phyloP scores from a whole-genome alignment of 164 flowering plant species.

The Magnolia kwangsiensis region DNA sequence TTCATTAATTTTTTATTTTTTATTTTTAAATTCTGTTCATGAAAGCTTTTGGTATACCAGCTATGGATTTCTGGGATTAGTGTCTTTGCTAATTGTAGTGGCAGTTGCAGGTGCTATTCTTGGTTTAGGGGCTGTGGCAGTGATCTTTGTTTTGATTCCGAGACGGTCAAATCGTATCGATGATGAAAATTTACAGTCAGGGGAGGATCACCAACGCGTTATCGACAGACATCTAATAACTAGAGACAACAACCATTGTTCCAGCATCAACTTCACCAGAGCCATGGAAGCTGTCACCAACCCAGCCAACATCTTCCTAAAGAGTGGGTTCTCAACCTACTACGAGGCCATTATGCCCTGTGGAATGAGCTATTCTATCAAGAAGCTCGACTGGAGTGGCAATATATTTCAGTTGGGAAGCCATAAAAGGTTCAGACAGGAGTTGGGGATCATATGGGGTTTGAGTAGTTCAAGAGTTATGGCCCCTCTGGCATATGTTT shows the following conservation, averaged over 20 bases:
- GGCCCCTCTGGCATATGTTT: too few species aligned
- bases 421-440: slow-evolving; percentile 51
- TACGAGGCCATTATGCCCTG: slow-evolving; percentile 67
- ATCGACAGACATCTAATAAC: slow-evolving; percentile 43
- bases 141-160: slow-evolving; percentile 21
- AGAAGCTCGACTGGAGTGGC: slow-evolving; percentile 73
- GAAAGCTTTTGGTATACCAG: too few species aligned
- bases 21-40: too few species aligned
- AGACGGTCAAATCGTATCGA: slow-evolving; percentile 35
- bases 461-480: too few species aligned
- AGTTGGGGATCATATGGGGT: slow-evolving; percentile 53
- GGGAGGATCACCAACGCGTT: slow-evolving; percentile 35
- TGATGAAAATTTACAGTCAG: slow-evolving; percentile 23
- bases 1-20: too few species aligned
- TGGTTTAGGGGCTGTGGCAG: too few species aligned
- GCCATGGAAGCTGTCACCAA: slow-evolving; percentile 54
- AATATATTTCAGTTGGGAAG: slow-evolving; percentile 53
- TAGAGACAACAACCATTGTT: slow-evolving; percentile 38
- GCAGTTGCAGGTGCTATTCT: too few species aligned
- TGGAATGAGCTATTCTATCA: slow-evolving; percentile 55
- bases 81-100: too few species aligned
- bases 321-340: slow-evolving; percentile 59
- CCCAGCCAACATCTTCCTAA: slow-evolving; percentile 38
- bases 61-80: too few species aligned
- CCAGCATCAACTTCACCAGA: slow-evolving; percentile 44